Evolutionary conservation across 306 rosid genomes (phyloP).

Genomic region (Casuarina glauca): DNA sequence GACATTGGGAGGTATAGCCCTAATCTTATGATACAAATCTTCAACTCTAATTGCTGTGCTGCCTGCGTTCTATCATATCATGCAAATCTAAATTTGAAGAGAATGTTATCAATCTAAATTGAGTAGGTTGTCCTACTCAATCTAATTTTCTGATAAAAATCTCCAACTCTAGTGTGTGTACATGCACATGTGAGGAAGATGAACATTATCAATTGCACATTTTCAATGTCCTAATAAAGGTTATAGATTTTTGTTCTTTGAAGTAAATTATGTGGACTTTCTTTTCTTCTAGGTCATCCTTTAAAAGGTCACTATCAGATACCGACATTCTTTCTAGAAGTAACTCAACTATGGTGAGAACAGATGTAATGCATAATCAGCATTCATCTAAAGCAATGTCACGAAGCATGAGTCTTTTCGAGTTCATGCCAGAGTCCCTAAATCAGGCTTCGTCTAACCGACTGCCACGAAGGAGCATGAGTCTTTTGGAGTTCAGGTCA

Average conservation of each 20-base stretch:
- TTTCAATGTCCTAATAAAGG: conserved; percentile 2
- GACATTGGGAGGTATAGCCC: conserved; percentile 45
- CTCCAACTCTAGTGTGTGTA: no score
- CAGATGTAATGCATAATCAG: conserved; percentile 40
- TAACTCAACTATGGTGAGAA: conserved; percentile 45
- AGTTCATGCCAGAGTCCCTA: conserved; percentile 36
- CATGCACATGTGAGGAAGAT: neutral
- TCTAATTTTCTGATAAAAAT: no score
- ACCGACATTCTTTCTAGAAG: conserved; percentile 58
- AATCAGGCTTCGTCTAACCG: conserved; percentile 31
- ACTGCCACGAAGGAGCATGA: conserved; percentile 25
- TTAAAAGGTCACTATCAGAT: conserved; percentile 82
- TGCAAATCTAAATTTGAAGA: conserved; percentile 5
- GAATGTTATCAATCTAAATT: neutral
- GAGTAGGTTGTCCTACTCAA: no score
- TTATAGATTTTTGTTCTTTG: no score
- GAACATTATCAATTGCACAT: conserved; percentile 1
- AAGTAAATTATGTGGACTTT: neutral
- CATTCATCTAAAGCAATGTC: conserved; percentile 39
- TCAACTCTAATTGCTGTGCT: conserved; percentile 48
- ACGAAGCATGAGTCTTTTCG: conserved; percentile 41
- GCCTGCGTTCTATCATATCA: conserved; percentile 16
- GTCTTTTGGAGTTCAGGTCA: conserved; percentile 53
- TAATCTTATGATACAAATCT: conserved; percentile 31
- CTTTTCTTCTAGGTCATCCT: conserved; percentile 51